Evolutionary conservation across 495 filamentous ascomycete species (phyloP), one percentile per base, ranked within the genome.

Genomic region (Clohesyomyces aquaticus): DNA sequence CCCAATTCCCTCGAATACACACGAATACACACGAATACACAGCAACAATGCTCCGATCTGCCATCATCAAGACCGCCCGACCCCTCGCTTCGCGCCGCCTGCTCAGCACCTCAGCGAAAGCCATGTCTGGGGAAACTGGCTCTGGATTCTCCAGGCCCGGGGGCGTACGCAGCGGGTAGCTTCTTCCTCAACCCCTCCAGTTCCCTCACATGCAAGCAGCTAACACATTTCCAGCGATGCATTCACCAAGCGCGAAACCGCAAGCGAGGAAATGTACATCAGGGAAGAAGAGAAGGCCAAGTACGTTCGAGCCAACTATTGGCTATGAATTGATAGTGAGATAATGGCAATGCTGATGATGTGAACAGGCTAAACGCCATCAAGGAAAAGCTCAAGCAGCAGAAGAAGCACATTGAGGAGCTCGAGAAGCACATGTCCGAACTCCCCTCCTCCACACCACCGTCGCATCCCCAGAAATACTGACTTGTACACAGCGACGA

Each of bases 171-270:
- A 29, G 71, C 54, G 76, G 75, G 78, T 80, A 66, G 58, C 73
- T 68, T 32, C 35, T 25, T 49, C 45, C 29, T 54, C 11, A 19
- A n/a, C 23, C 3, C 14, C 10, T 3, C 21, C 8, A 23, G 1
- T 29, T 51, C 9, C n/a, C 78, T 74, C 59, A 57, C 66, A 64
- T 71, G 64, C 78, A 80, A 76, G 48, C 8, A 26, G 75, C 68
- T 35, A 25, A 49, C 21, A 23, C 35, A 8, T 8, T 52, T 45
- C 0, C 63, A 93, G 93, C 62, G 94, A 99, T 74, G 81, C 88
- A 52, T 99, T 96, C 84, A 88, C 88, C 73, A 86, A 87, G 74
- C 91, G 94, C 68, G 94, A 99, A 79, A 86, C 86, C 65, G 93
- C 93, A 62, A 82, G 81, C 73, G 94, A 99, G 78, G 86, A 89